These are phyloP conservation scores for Candida chilensis DNA, from an alignment of 805 yeast genomes.

Conservation along the genomic window DNA sequence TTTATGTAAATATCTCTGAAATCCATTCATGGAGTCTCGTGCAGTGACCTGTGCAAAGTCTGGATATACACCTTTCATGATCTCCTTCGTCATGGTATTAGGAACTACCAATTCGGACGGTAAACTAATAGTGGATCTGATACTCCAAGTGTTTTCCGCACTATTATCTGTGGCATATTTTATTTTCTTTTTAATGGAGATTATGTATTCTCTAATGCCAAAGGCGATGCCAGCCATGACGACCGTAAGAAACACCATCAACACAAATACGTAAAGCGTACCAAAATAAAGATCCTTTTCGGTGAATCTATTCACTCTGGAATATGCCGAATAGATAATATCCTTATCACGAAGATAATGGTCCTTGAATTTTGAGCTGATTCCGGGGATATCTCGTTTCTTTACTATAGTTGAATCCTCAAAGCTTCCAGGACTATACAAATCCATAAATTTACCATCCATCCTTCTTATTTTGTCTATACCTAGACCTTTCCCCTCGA, in stretches of 20 bases:
- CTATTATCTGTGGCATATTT: neutral
- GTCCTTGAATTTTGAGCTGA: no score
- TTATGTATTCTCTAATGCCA: slow-evolving; percentile 14
- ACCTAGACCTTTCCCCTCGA: no score
- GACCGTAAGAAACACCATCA: slow-evolving; percentile 11
- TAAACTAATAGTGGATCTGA: neutral
- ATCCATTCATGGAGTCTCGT: no score
- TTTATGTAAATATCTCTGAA: no score
- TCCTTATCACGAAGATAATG: neutral
- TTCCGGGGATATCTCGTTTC: neutral
- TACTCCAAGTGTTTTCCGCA: slow-evolving; percentile 1
- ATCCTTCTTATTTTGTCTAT: no score
- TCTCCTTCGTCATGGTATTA: neutral
- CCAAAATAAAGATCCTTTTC: slow-evolving; percentile 14
- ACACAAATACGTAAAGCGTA: slow-evolving; percentile 14
- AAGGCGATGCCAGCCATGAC: slow-evolving; percentile 11
- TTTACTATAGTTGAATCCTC: no score
- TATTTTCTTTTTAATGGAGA: slow-evolving; percentile 1
- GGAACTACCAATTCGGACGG: neutral
- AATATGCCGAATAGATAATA: neutral
- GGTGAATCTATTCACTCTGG: slow-evolving; percentile 1
- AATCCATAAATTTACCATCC: no score
- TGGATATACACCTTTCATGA: neutral
- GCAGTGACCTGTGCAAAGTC: slow-evolving; percentile 1
- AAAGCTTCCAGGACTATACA: no score